Evolutionary conservation across 345 rosid species (phyloP).

Genomic region (Euphorbia pulcherrima): DNA sequence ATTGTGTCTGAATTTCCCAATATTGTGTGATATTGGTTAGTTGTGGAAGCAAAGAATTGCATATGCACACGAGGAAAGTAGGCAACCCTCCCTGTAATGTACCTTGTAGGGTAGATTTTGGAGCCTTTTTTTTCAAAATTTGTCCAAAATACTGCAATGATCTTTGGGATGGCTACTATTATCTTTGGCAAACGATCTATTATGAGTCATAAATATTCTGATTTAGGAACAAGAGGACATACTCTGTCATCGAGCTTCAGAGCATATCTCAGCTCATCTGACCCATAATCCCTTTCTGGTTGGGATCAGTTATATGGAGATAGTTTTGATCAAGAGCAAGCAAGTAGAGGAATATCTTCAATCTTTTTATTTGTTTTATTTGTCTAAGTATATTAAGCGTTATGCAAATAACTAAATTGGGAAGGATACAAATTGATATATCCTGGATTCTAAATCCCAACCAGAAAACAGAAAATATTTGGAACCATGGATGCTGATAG

Average conservation of each 20-base stretch:
- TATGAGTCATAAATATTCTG: neutral
- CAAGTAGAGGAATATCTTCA: neutral
- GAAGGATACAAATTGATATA: too few species aligned
- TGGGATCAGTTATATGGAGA: neutral
- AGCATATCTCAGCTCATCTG: neutral
- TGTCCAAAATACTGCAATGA: neutral
- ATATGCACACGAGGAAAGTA: too few species aligned
- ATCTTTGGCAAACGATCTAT: neutral
- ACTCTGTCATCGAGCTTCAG: neutral
- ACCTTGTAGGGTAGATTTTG: neutral
- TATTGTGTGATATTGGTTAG: too few species aligned
- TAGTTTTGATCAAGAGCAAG: neutral
- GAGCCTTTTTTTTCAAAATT: too few species aligned
- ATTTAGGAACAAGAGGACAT: neutral
- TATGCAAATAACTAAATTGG: too few species aligned
- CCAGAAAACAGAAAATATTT: too few species aligned
- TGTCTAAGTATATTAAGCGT: neutral
- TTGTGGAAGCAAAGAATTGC: too few species aligned
- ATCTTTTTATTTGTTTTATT: neutral
- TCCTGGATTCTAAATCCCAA: too few species aligned
- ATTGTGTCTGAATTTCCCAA: too few species aligned
- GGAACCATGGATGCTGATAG: too few species aligned
- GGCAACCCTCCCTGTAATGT: too few species aligned
- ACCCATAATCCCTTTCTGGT: neutral
- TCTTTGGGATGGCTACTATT: neutral